phyloP scores from a whole-genome alignment of 768 basidiomycete species.

The Podaxis sp. region DNA sequence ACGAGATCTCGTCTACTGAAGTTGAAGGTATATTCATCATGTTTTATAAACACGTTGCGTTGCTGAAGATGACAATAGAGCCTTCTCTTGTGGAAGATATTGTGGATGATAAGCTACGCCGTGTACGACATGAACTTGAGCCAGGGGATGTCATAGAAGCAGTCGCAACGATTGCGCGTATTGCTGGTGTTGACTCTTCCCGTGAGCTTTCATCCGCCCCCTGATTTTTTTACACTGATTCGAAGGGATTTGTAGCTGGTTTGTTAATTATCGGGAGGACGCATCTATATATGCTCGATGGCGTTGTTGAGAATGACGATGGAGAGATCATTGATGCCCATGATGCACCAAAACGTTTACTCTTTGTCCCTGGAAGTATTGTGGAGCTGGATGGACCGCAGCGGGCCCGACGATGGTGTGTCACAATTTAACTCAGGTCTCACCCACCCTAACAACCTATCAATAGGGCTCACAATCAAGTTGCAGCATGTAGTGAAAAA shows the following conservation, averaged over 20 bases:
- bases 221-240: not conserved
- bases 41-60: not conserved
- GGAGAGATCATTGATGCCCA: slow-evolving; percentile 88
- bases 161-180: slow-evolving; percentile 81
- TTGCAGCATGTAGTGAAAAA: slow-evolving; percentile 76
- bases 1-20: slow-evolving; percentile 65
- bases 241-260: slow-evolving; percentile 56
- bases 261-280: slow-evolving; percentile 83
- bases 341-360: slow-evolving; percentile 78
- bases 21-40: slow-evolving; percentile 48
- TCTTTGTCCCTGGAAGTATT: slow-evolving; percentile 84
- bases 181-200: slow-evolving; percentile 89
- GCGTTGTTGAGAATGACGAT: slow-evolving; percentile 80
- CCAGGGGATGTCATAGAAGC: slow-evolving; percentile 89
- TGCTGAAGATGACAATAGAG: slow-evolving; percentile 30
- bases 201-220: slow-evolving; percentile 52
- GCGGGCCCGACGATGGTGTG: slow-evolving; percentile 80
- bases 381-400: slow-evolving; percentile 80
- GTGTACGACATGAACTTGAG: slow-evolving; percentile 84
- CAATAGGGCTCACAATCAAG: slow-evolving; percentile 73
- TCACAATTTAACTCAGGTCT: not conserved
- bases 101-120: slow-evolving; percentile 83
- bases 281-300: slow-evolving; percentile 89
- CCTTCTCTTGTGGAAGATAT: slow-evolving; percentile 73
- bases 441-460: not conserved